Conservation (phyloP, 2,329 filamentous ascomycete species). For the Teratosphaeria viscida region DNA sequence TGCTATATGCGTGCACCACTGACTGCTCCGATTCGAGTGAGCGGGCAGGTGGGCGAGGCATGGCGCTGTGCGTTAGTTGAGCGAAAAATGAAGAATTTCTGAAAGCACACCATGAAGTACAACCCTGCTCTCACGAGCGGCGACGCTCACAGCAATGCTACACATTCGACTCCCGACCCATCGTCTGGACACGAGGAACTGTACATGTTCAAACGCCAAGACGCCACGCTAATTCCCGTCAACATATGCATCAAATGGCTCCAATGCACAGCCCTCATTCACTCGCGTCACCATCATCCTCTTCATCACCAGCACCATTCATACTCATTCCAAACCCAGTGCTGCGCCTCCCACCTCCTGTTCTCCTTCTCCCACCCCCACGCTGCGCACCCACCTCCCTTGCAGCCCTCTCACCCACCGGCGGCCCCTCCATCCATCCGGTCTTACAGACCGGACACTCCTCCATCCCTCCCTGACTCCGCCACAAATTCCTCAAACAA, state of each 20-base stretch:
- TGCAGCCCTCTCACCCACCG: slow-evolving; percentile 43
- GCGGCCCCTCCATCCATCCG: slow-evolving; percentile 41
- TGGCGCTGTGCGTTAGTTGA: slow-evolving; percentile 1
- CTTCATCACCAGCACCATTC: neutral
- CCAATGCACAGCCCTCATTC: neutral
- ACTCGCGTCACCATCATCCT: neutral
- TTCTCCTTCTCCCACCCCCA: slow-evolving; percentile 8
- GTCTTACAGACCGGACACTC: slow-evolving; percentile 52
- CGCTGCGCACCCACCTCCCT: neutral
- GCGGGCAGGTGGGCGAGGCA: neutral
- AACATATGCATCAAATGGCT: slow-evolving; percentile 3
- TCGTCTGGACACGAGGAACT: neutral
- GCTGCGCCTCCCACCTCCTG: slow-evolving; percentile 1
- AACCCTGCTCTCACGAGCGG: neutral
- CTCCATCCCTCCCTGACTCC: slow-evolving; percentile 46
- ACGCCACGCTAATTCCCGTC: neutral
- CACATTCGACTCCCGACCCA: neutral
- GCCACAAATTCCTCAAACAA: slow-evolving; percentile 65
- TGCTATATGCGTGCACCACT: slow-evolving; percentile 3
- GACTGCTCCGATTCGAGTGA: neutral
- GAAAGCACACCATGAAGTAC: neutral
- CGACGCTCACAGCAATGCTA: neutral
- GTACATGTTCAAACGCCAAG: neutral
- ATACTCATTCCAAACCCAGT: neutral
- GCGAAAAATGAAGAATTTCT: neutral